A percentile compares a stretch with the other conserved stretches of the same genome.
Conservation (phyloP, 495 filamentous ascomycete species). For the Parathielavia appendiculata region DNA sequence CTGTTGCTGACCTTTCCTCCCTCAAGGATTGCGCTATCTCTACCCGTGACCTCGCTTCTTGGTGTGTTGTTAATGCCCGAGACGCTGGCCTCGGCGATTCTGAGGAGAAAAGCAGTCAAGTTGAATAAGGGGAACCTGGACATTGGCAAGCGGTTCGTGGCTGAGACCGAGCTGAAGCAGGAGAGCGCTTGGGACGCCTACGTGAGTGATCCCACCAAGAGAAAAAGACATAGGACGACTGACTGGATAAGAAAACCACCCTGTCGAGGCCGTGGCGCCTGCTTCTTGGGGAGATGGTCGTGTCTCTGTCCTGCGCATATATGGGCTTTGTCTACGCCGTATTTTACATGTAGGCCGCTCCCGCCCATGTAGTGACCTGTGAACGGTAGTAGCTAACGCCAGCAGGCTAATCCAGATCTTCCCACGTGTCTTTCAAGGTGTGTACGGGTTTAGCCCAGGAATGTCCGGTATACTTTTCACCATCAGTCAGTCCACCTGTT, state of each 20-base stretch:
- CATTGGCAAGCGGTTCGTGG: slow-evolving; percentile 12
- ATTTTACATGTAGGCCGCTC: slow-evolving; percentile 59
- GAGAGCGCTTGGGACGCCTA: slow-evolving; percentile 20
- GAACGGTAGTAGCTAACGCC: too few species aligned
- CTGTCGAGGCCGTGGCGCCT: slow-evolving; percentile 48
- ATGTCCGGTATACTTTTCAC: slow-evolving; percentile 32
- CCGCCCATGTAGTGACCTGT: too few species aligned
- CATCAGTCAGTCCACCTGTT: slow-evolving; percentile 17
- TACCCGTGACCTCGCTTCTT: slow-evolving; percentile 36
- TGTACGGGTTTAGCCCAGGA: slow-evolving; percentile 39
- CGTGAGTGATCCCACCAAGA: slow-evolving; percentile 13
- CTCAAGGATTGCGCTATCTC: slow-evolving; percentile 39
- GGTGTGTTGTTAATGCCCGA: slow-evolving; percentile 39
- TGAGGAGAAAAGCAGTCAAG: slow-evolving; percentile 42
- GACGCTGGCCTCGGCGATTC: slow-evolving; percentile 47
- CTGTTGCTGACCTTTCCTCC: not conserved
- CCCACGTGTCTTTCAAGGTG: slow-evolving; percentile 50
- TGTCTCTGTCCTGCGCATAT: slow-evolving; percentile 58
- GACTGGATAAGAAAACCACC: slow-evolving; percentile 21
- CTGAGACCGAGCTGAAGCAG: slow-evolving; percentile 20
- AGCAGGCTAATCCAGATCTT: slow-evolving; percentile 50
- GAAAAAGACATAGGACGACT: not conserved
- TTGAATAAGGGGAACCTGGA: slow-evolving; percentile 38
- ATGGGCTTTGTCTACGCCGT: slow-evolving; percentile 60
- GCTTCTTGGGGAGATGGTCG: slow-evolving; percentile 56